Evolutionary conservation across 1,284 basidiomycete species (phyloP).

Genomic region (Abortiporus biennis): DNA sequence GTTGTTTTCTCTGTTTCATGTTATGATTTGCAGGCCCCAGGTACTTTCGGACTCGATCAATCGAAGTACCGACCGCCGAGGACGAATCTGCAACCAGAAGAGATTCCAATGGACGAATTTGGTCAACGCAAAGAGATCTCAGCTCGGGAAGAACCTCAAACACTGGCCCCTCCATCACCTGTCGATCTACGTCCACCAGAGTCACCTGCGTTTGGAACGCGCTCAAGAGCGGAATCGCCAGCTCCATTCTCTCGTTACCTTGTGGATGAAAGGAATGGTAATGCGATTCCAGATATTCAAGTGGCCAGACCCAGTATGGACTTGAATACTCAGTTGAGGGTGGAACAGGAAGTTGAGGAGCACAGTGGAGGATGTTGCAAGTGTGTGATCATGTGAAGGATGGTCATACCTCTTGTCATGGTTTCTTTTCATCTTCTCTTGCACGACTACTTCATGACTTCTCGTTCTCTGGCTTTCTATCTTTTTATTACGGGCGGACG

Average conservation of each 20-base stretch:
- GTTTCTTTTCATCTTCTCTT: too few relatives aligned
- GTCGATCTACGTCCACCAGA: constrained; percentile 5
- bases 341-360: constrained; percentile 20
- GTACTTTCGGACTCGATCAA: constrained; percentile 74
- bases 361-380: constrained; percentile 28
- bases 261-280: constrained; percentile 13
- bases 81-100: constrained; percentile 25
- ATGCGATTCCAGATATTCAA: constrained; percentile 12
- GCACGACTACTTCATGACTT: too few relatives aligned
- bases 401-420: too few relatives aligned
- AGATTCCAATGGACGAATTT: constrained; percentile 64
- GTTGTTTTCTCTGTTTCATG: constrained; percentile 5
- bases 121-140: constrained; percentile 28
- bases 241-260: constrained; percentile 58
- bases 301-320: constrained; percentile 8
- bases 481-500: too few relatives aligned
- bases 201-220: not conserved
- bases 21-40: constrained; percentile 52
- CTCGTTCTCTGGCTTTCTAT: too few relatives aligned
- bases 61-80: constrained; percentile 53
- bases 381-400: constrained; percentile 33
- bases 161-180: constrained; percentile 29
- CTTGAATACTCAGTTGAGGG: constrained; percentile 7
- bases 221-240: constrained; percentile 26
- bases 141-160: constrained; percentile 12